Evolutionary conservation across 2,329 filamentous ascomycete species (phyloP).

Genomic region (Aspergillus puulaauensis): DNA sequence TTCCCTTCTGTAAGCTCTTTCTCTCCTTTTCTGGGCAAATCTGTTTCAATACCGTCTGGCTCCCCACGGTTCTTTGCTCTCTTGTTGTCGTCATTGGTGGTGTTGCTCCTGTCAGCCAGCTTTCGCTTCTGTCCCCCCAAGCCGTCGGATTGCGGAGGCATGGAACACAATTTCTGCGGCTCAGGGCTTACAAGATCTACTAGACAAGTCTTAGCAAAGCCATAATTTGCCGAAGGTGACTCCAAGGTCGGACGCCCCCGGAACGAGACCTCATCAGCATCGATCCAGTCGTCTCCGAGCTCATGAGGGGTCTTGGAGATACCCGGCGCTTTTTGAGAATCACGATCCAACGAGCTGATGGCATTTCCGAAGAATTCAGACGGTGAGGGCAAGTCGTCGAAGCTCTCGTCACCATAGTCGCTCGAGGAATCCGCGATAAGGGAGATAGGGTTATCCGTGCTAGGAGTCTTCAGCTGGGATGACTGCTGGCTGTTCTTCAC

Average conservation of each 20-base stretch:
- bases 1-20: not conserved
- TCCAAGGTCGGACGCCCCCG: not conserved
- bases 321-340: not conserved
- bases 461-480: not conserved
- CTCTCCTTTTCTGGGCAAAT: not conserved
- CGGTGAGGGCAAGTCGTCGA: constrained; percentile 41
- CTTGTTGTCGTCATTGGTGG: not conserved
- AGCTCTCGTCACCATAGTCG: constrained; percentile 32
- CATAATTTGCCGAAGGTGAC: not conserved
- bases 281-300: not conserved
- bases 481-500: not conserved
- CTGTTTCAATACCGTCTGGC: too few relatives aligned
- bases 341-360: not conserved
- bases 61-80: not conserved
- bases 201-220: not conserved
- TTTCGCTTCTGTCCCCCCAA: constrained; percentile 1
- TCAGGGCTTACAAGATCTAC: not conserved
- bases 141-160: not conserved
- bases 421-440: constrained; percentile 25
- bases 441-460: constrained; percentile 9
- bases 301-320: not conserved
- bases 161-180: not conserved
- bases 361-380: constrained; percentile 23
- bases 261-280: not conserved
- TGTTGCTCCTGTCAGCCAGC: not conserved